Evolutionary conservation across 2,329 filamentous ascomycete species (phyloP), one percentile per base, ranked within the genome.

Genomic region (Aspergillus tanneri): DNA sequence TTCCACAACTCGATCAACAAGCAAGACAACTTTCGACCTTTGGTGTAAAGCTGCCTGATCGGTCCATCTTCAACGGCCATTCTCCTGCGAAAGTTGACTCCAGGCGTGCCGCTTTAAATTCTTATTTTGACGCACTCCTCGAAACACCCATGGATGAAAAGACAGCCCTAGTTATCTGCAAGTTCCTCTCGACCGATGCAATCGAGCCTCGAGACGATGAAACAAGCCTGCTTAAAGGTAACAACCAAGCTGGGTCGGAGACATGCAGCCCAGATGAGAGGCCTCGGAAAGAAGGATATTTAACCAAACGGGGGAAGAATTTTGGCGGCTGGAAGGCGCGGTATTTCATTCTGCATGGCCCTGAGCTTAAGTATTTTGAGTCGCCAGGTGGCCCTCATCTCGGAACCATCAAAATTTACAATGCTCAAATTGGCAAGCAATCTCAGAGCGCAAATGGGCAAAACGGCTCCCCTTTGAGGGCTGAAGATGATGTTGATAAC

Each of bases 261-360:
- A 58, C 68, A 47, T 68, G 75, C 3, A 81, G 83, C 0, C 77
- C 82, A 5, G 82, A 85, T 59, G 83, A 84, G 3, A 82, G 84
- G 40, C 83, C 86, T 7, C 78, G 85, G 50, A 90, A 89, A 63
- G 91, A 85, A 64, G 93, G 93, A 7, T 99, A 97, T 68, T 75
- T 99, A 41, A 97, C 93, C 2, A 99, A 99, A 74, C 83, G 88
- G 58, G 93, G 93, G 40, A 99, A 99, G 77, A 97, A 97, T 63
- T 99, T 99, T 72, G 93, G 93, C 43, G 93, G 93, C 40, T 99
- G 93, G 93, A 99, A 99, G 71, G 91, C 90, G 9, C 75, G 85
- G 48, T 87, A 83, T 61, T 88, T 88, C 61, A 77, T 86, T 11
- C 73, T 88, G 3, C 82, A 88, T 58, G 84, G 84, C 8, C 80